Conservation (phyloP, 768 basidiomycete species). For the Cubamyces lactineus region DNA sequence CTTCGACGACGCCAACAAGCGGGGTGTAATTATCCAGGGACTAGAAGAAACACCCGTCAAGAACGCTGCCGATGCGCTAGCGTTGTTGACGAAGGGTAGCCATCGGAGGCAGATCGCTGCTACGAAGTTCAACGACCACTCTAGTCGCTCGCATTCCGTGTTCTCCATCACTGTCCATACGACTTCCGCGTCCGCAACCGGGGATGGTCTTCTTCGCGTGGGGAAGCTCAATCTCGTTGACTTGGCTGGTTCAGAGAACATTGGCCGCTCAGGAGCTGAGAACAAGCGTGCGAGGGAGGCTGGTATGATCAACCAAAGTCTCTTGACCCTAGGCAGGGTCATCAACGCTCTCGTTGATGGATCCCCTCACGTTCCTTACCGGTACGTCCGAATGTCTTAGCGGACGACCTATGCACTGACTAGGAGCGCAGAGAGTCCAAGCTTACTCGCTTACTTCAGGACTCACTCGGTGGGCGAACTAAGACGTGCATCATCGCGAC, state of each 20-base stretch:
- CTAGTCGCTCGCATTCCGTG: constrained; percentile 95
- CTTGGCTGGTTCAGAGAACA: constrained; percentile 96
- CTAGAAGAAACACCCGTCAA: constrained; percentile 88
- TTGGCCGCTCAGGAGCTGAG: constrained; percentile 93
- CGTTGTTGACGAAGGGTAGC: constrained; percentile 86
- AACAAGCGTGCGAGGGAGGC: constrained; percentile 95
- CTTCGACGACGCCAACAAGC: constrained; percentile 88
- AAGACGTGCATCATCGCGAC: constrained; percentile 99
- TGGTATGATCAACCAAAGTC: constrained; percentile 97
- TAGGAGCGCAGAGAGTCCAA: constrained; percentile 83
- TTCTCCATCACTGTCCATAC: constrained; percentile 95
- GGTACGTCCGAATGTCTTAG: constrained; percentile 51
- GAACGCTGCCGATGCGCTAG: constrained; percentile 80
- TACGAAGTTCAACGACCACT: constrained; percentile 97
- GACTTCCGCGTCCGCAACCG: constrained; percentile 76
- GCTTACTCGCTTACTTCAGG: constrained; percentile 95
- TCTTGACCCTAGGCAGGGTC: constrained; percentile 94
- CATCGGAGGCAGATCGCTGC: constrained; percentile 90
- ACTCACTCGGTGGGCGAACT: constrained; percentile 96
- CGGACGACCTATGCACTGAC: constrained; percentile 3
- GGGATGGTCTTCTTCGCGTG: constrained; percentile 88
- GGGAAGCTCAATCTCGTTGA: constrained; percentile 98
- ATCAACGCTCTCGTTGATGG: constrained; percentile 96
- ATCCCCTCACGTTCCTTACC: constrained; percentile 91
- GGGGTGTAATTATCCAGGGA: constrained; percentile 92